A percentile compares a stretch with the other conserved stretches of the same genome.
These are phyloP conservation scores for Limonomyces culmigenus DNA, from an alignment of 1,284 basidiomycete species.

Conservation along the genomic window DNA sequence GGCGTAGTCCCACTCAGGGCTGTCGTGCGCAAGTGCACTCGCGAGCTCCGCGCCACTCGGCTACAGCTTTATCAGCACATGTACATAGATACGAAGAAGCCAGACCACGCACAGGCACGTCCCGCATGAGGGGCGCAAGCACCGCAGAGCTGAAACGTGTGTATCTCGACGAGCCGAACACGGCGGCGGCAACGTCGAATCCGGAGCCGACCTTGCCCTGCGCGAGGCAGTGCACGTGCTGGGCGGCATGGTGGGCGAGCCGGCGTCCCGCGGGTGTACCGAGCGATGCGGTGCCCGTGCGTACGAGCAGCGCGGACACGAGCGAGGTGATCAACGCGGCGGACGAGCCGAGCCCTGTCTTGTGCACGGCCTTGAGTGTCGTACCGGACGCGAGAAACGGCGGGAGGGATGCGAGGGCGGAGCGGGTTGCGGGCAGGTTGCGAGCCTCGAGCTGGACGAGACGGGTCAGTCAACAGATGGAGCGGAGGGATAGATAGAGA, in stretches of 20 bases:
- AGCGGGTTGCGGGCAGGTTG: constrained; percentile 38
- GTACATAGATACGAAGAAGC: background rate
- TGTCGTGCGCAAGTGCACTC: constrained; percentile 40
- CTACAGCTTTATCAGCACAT: background rate
- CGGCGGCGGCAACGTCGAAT: constrained; percentile 90
- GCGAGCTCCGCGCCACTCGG: constrained; percentile 6
- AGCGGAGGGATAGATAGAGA: background rate
- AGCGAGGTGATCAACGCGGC: constrained; percentile 95
- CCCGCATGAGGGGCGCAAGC: constrained; percentile 51
- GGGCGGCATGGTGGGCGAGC: constrained; percentile 85
- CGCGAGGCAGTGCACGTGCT: constrained; percentile 90
- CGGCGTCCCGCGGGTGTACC: constrained; percentile 28
- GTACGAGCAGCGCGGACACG: constrained; percentile 71
- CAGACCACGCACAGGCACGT: constrained; percentile 7
- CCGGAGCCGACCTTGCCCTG: constrained; percentile 98
- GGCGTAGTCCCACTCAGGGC: constrained; percentile 48
- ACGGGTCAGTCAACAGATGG: constrained; percentile 2
- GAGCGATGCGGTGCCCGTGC: constrained; percentile 48
- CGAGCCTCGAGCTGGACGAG: constrained; percentile 34
- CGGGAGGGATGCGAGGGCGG: constrained; percentile 48
- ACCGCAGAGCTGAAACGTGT: constrained; percentile 73
- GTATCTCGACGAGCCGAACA: constrained; percentile 92
- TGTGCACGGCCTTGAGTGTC: constrained; percentile 71
- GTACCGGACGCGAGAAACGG: constrained; percentile 67
- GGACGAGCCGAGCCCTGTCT: constrained; percentile 94